phyloP scores from a whole-genome alignment of 768 basidiomycete genomes.

The Nidularia pulvinata region DNA sequence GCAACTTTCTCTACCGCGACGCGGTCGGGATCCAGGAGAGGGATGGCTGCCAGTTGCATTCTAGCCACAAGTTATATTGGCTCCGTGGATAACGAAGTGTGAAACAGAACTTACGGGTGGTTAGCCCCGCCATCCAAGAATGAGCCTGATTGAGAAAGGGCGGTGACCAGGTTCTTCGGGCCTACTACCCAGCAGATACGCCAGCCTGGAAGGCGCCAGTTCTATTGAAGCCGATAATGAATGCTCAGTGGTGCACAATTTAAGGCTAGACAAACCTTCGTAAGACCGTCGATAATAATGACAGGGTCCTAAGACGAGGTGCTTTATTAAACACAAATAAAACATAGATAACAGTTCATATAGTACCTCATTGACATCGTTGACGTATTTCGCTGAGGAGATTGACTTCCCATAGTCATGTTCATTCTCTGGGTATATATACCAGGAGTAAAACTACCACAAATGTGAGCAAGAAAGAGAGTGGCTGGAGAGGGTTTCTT shows the following conservation, averaged over 20 bases:
- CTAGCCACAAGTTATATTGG: conserved; percentile 24
- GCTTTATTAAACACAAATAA: neutral
- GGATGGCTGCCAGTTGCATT: conserved; percentile 86
- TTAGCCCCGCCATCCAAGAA: conserved; percentile 96
- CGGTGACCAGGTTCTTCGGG: conserved; percentile 85
- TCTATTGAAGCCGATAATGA: conserved; percentile 41
- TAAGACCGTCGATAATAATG: conserved; percentile 89
- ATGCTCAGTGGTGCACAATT: neutral
- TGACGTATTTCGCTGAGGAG: conserved; percentile 81
- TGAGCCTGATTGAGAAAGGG: conserved; percentile 91
- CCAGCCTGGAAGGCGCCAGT: conserved; percentile 96
- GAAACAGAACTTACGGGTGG: conserved; percentile 65
- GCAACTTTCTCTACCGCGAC: conserved; percentile 78
- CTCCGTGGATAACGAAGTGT: neutral
- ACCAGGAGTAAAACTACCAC: conserved; percentile 92
- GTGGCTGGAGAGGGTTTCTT: conserved; percentile 2
- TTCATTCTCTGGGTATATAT: conserved; percentile 83
- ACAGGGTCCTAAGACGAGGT: conserved; percentile 60
- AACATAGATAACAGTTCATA: neutral
- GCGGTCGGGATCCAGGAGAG: conserved; percentile 71
- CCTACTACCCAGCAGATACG: conserved; percentile 93
- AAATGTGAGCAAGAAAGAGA: conserved; percentile 1
- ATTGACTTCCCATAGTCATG: conserved; percentile 76
- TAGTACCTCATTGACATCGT: conserved; percentile 78
- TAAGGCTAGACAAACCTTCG: conserved; percentile 55